Base-by-base conservation (phyloP, 805 yeast species). In the Lachancea waltii region DNA sequence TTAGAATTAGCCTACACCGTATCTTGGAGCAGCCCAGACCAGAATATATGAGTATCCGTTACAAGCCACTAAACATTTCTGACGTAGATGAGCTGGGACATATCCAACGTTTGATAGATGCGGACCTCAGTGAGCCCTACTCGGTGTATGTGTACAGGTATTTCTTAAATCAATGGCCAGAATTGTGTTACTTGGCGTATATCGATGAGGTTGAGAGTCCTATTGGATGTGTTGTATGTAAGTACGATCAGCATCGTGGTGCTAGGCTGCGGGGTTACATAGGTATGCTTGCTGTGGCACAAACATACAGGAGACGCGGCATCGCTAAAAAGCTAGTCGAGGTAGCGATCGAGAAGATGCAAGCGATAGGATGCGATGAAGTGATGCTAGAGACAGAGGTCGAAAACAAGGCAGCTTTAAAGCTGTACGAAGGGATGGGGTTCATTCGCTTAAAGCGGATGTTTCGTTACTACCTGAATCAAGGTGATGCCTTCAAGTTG, bases 361-460 rank as follows among this genome's bases (percentile, higher is more conserved):
- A 70, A 5, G 54, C 63, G 35, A 70, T 71, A 42, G 64, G 73
- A 2, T 85, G 89, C 30, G 97, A 92, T 61, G 98, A 92, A 59
- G 76, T 89, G n/a, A 81, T 81, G 67, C 67, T 92, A 42, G 98
- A 92, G 56, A 85, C 98, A 0, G 97, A 92, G 56, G 92, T 83
- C 5, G 77, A 73, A 16, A 92, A 92, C 53, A 54, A 43, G 7
- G 79, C 82, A 0, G 95, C 95, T 1, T 62, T 85, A 42, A 58
- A 63, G 16, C 60, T 85, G 13, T 85, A 85, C 51, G 86, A 82
- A 53, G 73, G 76, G 43, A 67, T 84, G 66, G 95, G 95, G 2
- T 85, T 85, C 53, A 53, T 85, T 28, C 65, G 85, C 35, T 69
- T 77, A 35, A 82, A 85, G 50, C 67, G 97, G 41, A 70, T 90